Evolutionary conservation across 2,329 filamentous ascomycete genomes (phyloP), one percentile per base, ranked within the genome.

Genomic region (Helminthosporium solani): DNA sequence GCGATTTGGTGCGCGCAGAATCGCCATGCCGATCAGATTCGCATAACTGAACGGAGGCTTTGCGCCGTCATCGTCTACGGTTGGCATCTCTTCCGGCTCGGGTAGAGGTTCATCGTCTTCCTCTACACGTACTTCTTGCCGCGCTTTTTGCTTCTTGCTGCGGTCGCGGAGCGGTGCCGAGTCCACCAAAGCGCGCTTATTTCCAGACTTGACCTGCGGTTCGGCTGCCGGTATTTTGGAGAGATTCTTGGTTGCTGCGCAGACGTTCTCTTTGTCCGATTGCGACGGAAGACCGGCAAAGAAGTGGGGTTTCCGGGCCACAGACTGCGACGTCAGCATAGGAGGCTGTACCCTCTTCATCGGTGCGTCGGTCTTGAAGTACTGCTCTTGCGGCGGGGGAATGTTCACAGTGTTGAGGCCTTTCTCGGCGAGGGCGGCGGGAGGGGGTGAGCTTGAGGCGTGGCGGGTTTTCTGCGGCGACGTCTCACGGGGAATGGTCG

Each of bases 11-110:
- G 94, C 89, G 52, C 91, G 85, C 18, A 97, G 78, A 60, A 99
- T 96, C 41, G 94, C 90, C 91, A 96, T 96, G 66, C 89, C 94
- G 55, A 97, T 97, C 58, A 99, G 80, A 58, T 87, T 88, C 16
- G 94, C 92, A 68, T 99, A 99, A 73, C 91, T 97, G 71, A 92
- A 90, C 4, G 84, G 81, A 5, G 94, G 94, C 69, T 99, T 97
- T 44, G 78, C 78, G 60, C 91, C 92, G 66, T 96, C 90, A 64
- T 97, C 94, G 47, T 86, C 76, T 25, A 96, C 83, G 4, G 77
- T 70, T 4, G 90, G 88, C 75, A 96, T 94, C n/a, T 90, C 86
- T 53, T 87, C 81, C 39, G 85, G 85, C 38, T 85, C 78, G 3
- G 90, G 88, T 3, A 91, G 73, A 19, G 78, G 71, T 23, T 71